Percentiles rank a stretch among this genome's conserved stretches.
Evolutionary conservation across 257 asterid species (phyloP).

Genomic region (Ajuga chamaepitys): DNA sequence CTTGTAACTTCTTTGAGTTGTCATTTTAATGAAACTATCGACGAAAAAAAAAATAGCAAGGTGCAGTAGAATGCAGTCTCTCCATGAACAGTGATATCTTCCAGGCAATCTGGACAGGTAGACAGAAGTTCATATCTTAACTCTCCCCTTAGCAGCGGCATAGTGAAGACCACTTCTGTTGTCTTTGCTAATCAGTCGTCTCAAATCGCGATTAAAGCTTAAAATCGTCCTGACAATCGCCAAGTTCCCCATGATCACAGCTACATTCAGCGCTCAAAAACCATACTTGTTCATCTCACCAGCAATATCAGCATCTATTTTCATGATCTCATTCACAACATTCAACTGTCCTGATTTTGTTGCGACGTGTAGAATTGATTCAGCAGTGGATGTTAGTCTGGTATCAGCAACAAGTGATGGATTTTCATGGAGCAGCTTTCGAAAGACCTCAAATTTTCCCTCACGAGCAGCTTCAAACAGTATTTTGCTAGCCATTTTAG

Average conservation of each 20-base stretch:
- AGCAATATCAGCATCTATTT: slow-evolving; percentile 7
- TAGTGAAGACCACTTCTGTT: slow-evolving; percentile 17
- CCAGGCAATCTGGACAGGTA: slow-evolving; percentile 5
- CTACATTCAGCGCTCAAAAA: slow-evolving; percentile 14
- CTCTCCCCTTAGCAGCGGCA: slow-evolving; percentile 19
- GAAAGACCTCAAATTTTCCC: background rate
- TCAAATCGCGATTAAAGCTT: background rate
- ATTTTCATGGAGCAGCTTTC: background rate
- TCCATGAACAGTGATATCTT: slow-evolving; percentile 21
- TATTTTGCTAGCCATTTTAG: slow-evolving; percentile 3
- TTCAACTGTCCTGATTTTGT: slow-evolving; percentile 2
- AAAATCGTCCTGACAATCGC: slow-evolving; percentile 6
- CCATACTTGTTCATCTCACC: slow-evolving; percentile 15
- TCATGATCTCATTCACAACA: slow-evolving; percentile 12
- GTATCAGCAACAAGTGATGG: slow-evolving; percentile 11
- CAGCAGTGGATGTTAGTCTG: background rate
- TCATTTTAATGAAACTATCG: no score
- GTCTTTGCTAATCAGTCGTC: slow-evolving; percentile 13
- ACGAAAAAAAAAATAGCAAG: no score
- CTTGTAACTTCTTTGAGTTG: no score
- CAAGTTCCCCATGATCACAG: slow-evolving; percentile 11
- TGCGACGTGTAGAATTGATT: slow-evolving; percentile 11
- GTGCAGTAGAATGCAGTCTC: slow-evolving; percentile 33
- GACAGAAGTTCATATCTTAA: background rate
- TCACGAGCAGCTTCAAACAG: slow-evolving; percentile 13